These are phyloP conservation scores for Aspergillus kassunensis DNA, from an alignment of 495 filamentous ascomycete genomes.

Conservation along the genomic window DNA sequence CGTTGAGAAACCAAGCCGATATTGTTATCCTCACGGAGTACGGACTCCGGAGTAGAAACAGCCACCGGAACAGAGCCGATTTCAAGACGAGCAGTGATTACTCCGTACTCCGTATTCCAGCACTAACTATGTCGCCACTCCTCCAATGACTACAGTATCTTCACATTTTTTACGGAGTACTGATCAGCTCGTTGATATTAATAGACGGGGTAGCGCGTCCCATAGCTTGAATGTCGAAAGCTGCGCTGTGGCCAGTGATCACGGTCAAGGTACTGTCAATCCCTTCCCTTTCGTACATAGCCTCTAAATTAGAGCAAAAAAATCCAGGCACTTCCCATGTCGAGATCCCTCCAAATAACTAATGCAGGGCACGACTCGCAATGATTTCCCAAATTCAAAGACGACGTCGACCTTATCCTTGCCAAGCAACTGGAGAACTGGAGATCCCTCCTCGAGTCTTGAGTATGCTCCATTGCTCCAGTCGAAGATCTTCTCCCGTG, in stretches of 20 bases:
- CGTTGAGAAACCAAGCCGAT: too few species aligned
- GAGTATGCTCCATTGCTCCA: neutral
- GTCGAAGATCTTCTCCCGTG: constrained; percentile 13
- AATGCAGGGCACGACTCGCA: constrained; percentile 3
- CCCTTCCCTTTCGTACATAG: constrained; percentile 1
- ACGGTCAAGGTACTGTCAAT: neutral
- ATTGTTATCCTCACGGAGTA: too few species aligned
- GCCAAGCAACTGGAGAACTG: neutral
- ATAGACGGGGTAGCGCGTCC: too few species aligned
- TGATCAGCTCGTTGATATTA: too few species aligned
- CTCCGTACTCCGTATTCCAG: too few species aligned
- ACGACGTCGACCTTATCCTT: constrained; percentile 4
- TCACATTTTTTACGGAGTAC: too few species aligned
- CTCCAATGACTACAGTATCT: too few species aligned
- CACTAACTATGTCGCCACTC: too few species aligned
- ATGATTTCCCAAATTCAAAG: constrained; percentile 5
- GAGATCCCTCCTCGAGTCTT: neutral
- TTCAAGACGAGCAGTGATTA: too few species aligned
- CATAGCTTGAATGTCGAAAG: neutral
- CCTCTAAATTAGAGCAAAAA: neutral
- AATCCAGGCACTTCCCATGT: neutral
- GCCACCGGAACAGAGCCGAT: too few species aligned
- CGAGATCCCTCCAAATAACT: neutral
- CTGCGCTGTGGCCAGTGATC: too few species aligned
- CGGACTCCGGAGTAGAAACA: too few species aligned